Conservation (phyloP, 768 basidiomycete genomes). For the Chalciporus pseudorubinellus region DNA sequence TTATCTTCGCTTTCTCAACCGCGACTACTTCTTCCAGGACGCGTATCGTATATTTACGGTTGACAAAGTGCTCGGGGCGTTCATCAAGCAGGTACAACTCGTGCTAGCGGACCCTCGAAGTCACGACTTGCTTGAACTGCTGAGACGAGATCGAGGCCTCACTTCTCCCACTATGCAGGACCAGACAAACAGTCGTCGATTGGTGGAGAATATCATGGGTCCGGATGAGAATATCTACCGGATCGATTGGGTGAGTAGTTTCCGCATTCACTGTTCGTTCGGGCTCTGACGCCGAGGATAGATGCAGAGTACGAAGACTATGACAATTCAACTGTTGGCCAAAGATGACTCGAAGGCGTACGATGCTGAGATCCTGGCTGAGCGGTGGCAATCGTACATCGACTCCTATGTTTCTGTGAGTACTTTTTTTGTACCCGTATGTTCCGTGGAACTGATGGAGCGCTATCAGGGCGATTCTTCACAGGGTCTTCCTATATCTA, state of each 20-base stretch:
- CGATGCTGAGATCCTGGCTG: slow-evolving; percentile 72
- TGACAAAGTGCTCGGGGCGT: slow-evolving; percentile 83
- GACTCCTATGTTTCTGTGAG: slow-evolving; percentile 71
- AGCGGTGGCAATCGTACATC: slow-evolving; percentile 78
- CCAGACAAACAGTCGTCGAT: slow-evolving; percentile 61
- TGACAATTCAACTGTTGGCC: slow-evolving; percentile 73
- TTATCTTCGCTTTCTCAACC: slow-evolving; percentile 1
- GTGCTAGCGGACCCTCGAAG: slow-evolving; percentile 66
- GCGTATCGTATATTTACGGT: slow-evolving; percentile 91
- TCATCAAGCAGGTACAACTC: slow-evolving; percentile 90
- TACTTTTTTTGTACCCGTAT: neutral
- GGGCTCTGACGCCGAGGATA: slow-evolving; percentile 26
- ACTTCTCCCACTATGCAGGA: slow-evolving; percentile 65
- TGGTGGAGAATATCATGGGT: slow-evolving; percentile 66
- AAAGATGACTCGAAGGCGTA: slow-evolving; percentile 77
- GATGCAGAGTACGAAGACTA: slow-evolving; percentile 62
- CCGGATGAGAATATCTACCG: slow-evolving; percentile 79
- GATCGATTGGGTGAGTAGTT: slow-evolving; percentile 67
- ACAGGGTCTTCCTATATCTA: slow-evolving; percentile 46
- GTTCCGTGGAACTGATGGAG: neutral
- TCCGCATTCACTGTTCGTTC: neutral
- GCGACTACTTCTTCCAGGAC: slow-evolving; percentile 40
- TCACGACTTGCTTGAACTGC: slow-evolving; percentile 66
- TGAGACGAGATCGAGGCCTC: slow-evolving; percentile 66
- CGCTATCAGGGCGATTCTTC: slow-evolving; percentile 53